Evolutionary conservation across 1,284 basidiomycete species (phyloP), one percentile per base, ranked within the genome.

Genomic region (Xerocomus amazonicus): DNA sequence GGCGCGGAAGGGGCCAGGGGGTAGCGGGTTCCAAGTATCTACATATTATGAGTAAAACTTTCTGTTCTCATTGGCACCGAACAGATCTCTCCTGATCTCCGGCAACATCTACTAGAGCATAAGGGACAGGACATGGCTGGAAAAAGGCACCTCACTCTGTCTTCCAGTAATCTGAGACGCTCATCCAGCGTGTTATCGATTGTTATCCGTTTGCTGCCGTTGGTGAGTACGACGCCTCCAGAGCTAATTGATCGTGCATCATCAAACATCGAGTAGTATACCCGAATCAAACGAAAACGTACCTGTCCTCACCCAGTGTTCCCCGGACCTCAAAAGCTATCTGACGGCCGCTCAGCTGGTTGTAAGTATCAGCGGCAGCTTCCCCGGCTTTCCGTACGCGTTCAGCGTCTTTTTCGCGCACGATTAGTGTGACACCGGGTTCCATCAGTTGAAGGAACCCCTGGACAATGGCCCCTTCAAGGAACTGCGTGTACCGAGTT

Each of bases 151-250:
- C 81, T 50, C 58, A 92, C 92, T 72, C 87, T 81, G 65, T 95
- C 90, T 71, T 97, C 92, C 38, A 97, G 73, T 56, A 97, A 71
- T 59, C 84, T 78, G 63, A 97, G 70, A 43, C 94, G 81, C 66
- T 95, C 92, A 57, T 92, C 91, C 45, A 97, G 75, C 0, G 93
- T 94, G 67, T 97, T 97, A 69, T 97, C 89, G 23, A 97, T 78
- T 32, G 83, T 87, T 67, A 97, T 97, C 45, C 90, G 81, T 39
- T 79, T 77, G 12, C 75, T 77, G 36, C 87, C 86, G 49, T 81
- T 88, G 26, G 80, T 69, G 23, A 96, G 79, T 59, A 87, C 85
- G 40, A 96, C 72, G 26, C 94, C 94, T 17, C 94, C 94, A 47
- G 92, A 84, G 57, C 90, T 53, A 14, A 34, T 38, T 31, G 48